Percentiles rank a stretch among this genome's conserved stretches.
phyloP scores from a whole-genome alignment of 2,329 filamentous ascomycete species.

The Paracoccidioides brasiliensis region DNA sequence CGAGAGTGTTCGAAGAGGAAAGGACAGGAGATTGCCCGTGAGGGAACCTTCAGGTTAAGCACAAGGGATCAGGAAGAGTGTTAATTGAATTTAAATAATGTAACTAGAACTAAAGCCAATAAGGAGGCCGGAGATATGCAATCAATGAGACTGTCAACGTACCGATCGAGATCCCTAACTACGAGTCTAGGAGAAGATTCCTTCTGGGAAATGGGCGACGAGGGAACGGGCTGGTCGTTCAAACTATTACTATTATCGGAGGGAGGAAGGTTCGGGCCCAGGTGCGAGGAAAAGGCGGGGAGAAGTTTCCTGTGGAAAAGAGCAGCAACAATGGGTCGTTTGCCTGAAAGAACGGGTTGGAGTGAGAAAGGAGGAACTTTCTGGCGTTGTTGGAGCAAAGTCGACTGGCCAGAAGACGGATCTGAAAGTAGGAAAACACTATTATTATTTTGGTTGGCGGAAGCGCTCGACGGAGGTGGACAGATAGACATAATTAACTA shows the following conservation, averaged over 20 bases:
- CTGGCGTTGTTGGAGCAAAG: slow-evolving; percentile 1
- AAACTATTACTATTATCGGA: slow-evolving; percentile 8
- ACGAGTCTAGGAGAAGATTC: slow-evolving; percentile 19
- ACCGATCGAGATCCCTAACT: slow-evolving; percentile 30
- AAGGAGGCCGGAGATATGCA: slow-evolving; percentile 1
- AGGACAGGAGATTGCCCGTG: slow-evolving; percentile 21
- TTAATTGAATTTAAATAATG: slow-evolving; percentile 11
- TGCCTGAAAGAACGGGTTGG: neutral
- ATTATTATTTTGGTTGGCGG: slow-evolving; percentile 4
- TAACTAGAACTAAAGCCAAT: slow-evolving; percentile 2
- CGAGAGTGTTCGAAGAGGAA: neutral
- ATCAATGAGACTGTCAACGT: slow-evolving; percentile 12
- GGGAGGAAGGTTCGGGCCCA: slow-evolving; percentile 12
- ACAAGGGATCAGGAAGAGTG: slow-evolving; percentile 15
- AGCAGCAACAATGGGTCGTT: slow-evolving; percentile 3
- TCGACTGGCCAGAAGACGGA: slow-evolving; percentile 7
- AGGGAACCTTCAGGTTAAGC: slow-evolving; percentile 25
- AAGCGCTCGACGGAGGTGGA: slow-evolving; percentile 11
- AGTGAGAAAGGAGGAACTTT: neutral
- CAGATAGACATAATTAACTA: slow-evolving; percentile 1
- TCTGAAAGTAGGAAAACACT: neutral
- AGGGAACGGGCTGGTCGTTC: slow-evolving; percentile 1
- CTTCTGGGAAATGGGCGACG: slow-evolving; percentile 16
- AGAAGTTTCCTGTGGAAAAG: slow-evolving; percentile 42
- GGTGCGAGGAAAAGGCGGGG: slow-evolving; percentile 37